phyloP scores from a whole-genome alignment of 768 basidiomycete genomes.

The Ephemerocybe angulata region DNA sequence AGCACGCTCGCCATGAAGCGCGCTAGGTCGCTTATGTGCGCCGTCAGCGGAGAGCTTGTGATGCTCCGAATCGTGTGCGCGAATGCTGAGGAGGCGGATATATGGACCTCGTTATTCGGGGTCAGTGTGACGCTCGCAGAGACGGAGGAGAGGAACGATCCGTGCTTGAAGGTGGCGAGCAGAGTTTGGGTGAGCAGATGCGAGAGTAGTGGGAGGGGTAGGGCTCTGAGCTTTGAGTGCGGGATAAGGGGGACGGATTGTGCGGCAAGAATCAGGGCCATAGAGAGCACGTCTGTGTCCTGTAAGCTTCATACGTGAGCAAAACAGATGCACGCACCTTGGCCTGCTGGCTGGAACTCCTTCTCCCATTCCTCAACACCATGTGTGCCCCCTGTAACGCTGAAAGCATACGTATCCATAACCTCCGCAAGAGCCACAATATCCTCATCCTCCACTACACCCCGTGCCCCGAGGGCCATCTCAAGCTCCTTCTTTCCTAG shows the following conservation, averaged over 20 bases:
- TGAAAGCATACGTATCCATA: conserved; percentile 52
- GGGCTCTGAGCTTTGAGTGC: conserved; percentile 50
- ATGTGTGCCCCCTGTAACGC: conserved; percentile 15
- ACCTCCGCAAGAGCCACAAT: conserved; percentile 72
- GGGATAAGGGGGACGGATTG: conserved; percentile 57
- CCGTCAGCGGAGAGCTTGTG: conserved; percentile 31
- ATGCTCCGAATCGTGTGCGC: conserved; percentile 32
- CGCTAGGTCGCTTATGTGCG: conserved; percentile 33
- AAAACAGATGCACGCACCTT: conserved; percentile 27
- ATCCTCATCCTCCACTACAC: conserved; percentile 57
- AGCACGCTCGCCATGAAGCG: conserved; percentile 34
- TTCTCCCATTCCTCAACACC: conserved; percentile 54
- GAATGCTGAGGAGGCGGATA: conserved; percentile 33
- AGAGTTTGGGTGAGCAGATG: conserved; percentile 43
- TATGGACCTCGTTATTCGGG: conserved; percentile 24
- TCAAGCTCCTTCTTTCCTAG: conserved; percentile 24
- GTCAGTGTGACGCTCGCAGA: conserved; percentile 28
- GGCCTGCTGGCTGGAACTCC: conserved; percentile 58
- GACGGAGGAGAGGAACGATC: conserved; percentile 48
- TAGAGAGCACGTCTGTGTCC: conserved; percentile 42
- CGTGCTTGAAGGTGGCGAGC: conserved; percentile 51
- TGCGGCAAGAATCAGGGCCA: conserved; percentile 54
- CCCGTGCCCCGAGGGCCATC: conserved; percentile 30
- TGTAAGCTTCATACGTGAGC: too few relatives aligned
- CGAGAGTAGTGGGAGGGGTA: conserved; percentile 49